A percentile compares a stretch with the other conserved stretches of the same genome.
Conservation (phyloP, 139 green algal genomes). For the Axilococcus clingmanii region DNA sequence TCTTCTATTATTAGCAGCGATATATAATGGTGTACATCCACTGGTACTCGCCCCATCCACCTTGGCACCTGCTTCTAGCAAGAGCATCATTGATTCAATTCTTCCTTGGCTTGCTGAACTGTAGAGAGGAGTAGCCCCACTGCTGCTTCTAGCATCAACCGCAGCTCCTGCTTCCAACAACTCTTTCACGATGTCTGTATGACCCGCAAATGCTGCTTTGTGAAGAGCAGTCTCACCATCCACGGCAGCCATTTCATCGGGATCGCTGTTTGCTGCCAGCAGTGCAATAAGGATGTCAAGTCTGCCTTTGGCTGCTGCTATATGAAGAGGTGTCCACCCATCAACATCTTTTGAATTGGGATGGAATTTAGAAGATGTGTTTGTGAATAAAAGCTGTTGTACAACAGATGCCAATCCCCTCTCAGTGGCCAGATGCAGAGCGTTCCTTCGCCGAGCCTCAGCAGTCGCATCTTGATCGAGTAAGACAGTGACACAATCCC, state of each 20-base stretch:
- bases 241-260: slow-evolving; percentile 8
- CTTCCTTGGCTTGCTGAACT: slow-evolving; percentile 29
- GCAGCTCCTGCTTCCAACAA: slow-evolving; percentile 23
- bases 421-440: slow-evolving; percentile 24
- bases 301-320: slow-evolving; percentile 24
- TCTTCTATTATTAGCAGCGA: slow-evolving; percentile 24
- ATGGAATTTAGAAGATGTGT: slow-evolving; percentile 19
- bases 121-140: slow-evolving; percentile 34
- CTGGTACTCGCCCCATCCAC: slow-evolving; percentile 16
- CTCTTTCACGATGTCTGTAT: slow-evolving; percentile 16
- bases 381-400: slow-evolving; percentile 8
- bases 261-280: slow-evolving; percentile 7
- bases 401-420: slow-evolving; percentile 17
- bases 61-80: slow-evolving; percentile 27
- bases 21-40: slow-evolving; percentile 27
- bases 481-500: too few relatives aligned
- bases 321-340: slow-evolving; percentile 40
- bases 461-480: too few relatives aligned
- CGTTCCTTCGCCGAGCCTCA: slow-evolving; percentile 19
- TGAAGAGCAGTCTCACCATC: slow-evolving; percentile 33
- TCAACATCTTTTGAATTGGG: slow-evolving; percentile 28
- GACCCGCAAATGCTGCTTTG: slow-evolving; percentile 19
- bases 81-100: slow-evolving; percentile 7
- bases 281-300: slow-evolving; percentile 17
- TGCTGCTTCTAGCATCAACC: slow-evolving; percentile 11